Evolutionary conservation across 2,329 filamentous ascomycete species (phyloP), one percentile per base, ranked within the genome.

Genomic region (Byssoonygena ceratinophila): DNA sequence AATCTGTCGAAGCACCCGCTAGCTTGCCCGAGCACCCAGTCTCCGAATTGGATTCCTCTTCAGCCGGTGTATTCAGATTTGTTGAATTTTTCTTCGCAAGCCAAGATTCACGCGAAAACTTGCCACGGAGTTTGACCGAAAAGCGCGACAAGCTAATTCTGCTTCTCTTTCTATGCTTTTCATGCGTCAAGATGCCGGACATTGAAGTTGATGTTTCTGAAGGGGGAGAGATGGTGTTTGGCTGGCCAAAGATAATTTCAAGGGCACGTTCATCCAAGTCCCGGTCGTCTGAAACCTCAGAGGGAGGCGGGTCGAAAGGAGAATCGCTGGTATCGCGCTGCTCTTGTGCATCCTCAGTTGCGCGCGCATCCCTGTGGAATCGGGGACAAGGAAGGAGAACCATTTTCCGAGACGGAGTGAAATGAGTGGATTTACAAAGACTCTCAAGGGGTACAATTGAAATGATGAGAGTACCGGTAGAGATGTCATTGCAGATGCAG

Each of bases 91-190:
- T 57, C 14, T 52, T 55, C 6, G 54, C 57, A 6, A 57, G 32
- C 54, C 58, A 61, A 31, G 59, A 59, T 43, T 69, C 65, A 53
- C 61, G 57, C 12, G 68, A 68, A 44, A 70, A 61, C 12, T 63
- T 61, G 40, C 58, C 62, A 14, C 66, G 67, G 16, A 70, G 51
- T 27, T 44, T 57, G 46, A 58, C 56, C 3, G 66, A 64, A 9
- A 69, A 27, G 9, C 43, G 46, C 12, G 27, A 51, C 29, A 59
- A 32, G 25, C 55, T 54, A 7, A 37, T 31, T 22, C 29, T 39
- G 9, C 39, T 29, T 8, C 16, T 50, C 18, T 27, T 52, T 32
- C 12, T 11, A 4, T 25, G 18, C 11, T 46, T 43, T 16, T 3
- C 14, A 25, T 46, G 22, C 9, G 18, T 22, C 16, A 43, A 12